Evolutionary conservation across 495 filamentous ascomycete species (phyloP), one percentile per base, ranked within the genome.

Genomic region (Niebla homalea): DNA sequence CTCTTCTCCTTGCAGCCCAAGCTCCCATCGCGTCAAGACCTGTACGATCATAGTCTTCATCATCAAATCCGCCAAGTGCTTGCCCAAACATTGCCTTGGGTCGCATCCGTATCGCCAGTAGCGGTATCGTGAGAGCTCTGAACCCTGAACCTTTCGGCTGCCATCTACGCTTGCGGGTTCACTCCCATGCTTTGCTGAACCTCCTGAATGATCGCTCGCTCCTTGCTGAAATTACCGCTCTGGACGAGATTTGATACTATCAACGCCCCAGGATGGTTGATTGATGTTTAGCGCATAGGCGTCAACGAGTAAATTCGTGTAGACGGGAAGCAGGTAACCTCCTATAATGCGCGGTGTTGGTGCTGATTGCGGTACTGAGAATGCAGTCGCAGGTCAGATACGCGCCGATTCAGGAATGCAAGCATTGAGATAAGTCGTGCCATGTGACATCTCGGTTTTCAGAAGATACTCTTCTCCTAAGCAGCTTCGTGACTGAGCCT

Each of bases 261-360:
- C 59, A 4, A 35, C 5, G 2, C 62, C 67, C 70, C 69, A 73
- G 43, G 57, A 65, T 0, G 51, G 43, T 49, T 70, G 58, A 7
- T 50, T 41, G 15, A 67, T 48, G 51, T 73, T 71, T 14, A 73
- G 41, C 1, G 63, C 64, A 46, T 65, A 53, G 0, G 65, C 26
- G 50, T 73, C 70, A 8, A 71, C 60, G 20, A 70, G 49, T 37
- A 68, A 57, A 22, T 56, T 57, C 1, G 64, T 68, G n/a, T 52
- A 54, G 1, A 50, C 59, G 6, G 62, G 64, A 12, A 66, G 50
- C 0, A 46, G 15, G 42, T 55, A 67, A 1, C 58, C 62, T 21
- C 40, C 57, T 2, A 66, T 43, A 3, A 60, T 23, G 6, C 64
- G 59, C 0, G 56, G 57, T 3, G 56, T 67, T 6, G 68, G 67